Evolutionary conservation across 192 early-diverging fungal genomes (phyloP).

Genomic region (Linderina pennispora): DNA sequence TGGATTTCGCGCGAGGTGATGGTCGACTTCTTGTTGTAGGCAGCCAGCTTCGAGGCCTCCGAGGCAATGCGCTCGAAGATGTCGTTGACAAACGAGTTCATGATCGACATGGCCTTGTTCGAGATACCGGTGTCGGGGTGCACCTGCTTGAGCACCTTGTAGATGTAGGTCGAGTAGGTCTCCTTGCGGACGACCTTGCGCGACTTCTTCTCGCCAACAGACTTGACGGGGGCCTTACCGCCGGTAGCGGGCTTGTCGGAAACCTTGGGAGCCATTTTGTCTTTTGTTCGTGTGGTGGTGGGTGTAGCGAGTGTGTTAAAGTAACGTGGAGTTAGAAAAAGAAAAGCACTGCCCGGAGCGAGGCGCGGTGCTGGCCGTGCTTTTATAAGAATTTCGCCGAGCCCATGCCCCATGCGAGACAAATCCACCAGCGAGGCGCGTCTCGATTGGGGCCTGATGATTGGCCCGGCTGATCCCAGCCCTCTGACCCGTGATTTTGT

Average conservation of each 20-base stretch:
- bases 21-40: conserved; percentile 94
- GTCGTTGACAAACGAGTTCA: conserved; percentile 96
- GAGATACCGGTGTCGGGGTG: conserved; percentile 96
- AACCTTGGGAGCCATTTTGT: conserved; percentile 50
- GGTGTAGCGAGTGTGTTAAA: conserved; percentile 1
- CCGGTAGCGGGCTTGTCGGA: conserved; percentile 71
- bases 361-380: too few relatives aligned
- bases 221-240: conserved; percentile 32
- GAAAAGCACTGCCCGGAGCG: too few relatives aligned
- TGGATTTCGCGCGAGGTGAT: conserved; percentile 96
- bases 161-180: conserved; percentile 93
- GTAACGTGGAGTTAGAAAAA: neutral
- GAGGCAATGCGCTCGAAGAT: conserved; percentile 93
- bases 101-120: conserved; percentile 95
- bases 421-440: conserved; percentile 9
- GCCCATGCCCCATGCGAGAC: too few relatives aligned
- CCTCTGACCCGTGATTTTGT: too few relatives aligned
- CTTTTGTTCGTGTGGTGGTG: too few relatives aligned
- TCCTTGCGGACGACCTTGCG: conserved; percentile 57
- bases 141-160: conserved; percentile 96
- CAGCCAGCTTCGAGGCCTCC: conserved; percentile 77
- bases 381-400: too few relatives aligned
- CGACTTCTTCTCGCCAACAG: conserved; percentile 55
- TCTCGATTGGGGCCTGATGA: conserved; percentile 10
- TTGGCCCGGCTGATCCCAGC: too few relatives aligned